Evolutionary conservation across 208 protist genomes (phyloP), one percentile per base, ranked within the genome.

Genomic region (Acanthamoeba lugdunensis): DNA sequence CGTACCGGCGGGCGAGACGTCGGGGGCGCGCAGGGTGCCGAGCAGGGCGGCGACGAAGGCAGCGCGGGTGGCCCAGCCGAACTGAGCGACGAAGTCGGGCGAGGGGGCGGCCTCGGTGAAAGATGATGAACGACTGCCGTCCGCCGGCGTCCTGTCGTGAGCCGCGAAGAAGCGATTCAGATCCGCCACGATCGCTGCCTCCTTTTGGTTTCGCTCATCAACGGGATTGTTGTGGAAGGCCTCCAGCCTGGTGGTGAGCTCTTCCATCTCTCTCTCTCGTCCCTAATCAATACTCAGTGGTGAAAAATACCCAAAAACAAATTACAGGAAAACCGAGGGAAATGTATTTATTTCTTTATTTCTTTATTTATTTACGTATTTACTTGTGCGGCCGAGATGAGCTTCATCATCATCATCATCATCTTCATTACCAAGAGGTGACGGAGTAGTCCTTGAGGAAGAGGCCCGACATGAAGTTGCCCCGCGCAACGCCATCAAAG

Each of bases 381-480:
- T 67, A 67, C 23, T n/a, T 7, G n/a, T n/a, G 23, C 9, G 61
- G 52, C 52, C 56, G 25, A 25, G 18, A 18, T 67, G 61, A 56
- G 11, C 52, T 56, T 56, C 16, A 56, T 1, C 3, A 11, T 61
- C 18, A 23, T 13, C 9, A 7, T n/a, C 50, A 54, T 11, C 4
- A 54, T 4, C 50, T 54, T 54, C 25, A 14, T 81, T 37, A 81
- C 73, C 73, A 81, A 18, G 73, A 81, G 37, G 73, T 81, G 73
- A 37, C n/a, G 41, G 73, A 25, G 73, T 81, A 81, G 73, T 81
- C 73, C 73, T 81, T 81, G 41, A 81, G 73, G 45, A 81, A 81
- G 73, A 81, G 73, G 16, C 73, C 73, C 0, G 73, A 81, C 73
- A 52, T 81, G 73, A 81, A 81, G 73, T 81, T 81, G 37, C 73